phyloP scores from a whole-genome alignment of 2,329 filamentous ascomycete species.

The Arthroderma sp. region DNA sequence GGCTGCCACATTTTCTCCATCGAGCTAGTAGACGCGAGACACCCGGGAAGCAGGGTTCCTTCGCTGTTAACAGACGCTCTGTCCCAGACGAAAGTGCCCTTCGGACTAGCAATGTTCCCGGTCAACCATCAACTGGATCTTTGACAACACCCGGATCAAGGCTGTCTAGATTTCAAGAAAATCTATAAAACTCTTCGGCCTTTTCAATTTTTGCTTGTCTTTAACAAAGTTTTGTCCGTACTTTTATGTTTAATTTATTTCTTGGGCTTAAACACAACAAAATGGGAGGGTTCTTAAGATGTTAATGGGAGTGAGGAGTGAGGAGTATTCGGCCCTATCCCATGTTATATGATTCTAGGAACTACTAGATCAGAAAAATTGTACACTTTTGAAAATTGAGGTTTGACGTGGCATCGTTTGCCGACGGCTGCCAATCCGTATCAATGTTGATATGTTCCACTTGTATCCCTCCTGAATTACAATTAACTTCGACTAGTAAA shows the following conservation, averaged over 20 bases:
- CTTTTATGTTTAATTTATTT: not conserved
- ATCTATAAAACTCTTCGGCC: not conserved
- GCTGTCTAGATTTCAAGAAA: not conserved
- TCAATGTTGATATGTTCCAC: too few species aligned
- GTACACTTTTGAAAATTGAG: too few species aligned
- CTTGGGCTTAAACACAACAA: too few species aligned
- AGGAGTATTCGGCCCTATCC: not conserved
- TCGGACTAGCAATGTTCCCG: not conserved
- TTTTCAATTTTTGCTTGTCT: not conserved
- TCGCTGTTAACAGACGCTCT: conserved; percentile 8
- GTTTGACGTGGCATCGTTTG: too few species aligned
- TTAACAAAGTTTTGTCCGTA: not conserved
- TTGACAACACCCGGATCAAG: not conserved
- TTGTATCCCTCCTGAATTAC: too few species aligned
- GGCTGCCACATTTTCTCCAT: conserved; percentile 5
- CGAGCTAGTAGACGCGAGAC: not conserved
- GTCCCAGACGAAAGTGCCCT: not conserved
- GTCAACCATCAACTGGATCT: not conserved
- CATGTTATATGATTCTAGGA: not conserved
- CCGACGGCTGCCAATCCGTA: too few species aligned
- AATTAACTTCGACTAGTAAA: too few species aligned
- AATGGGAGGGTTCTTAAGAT: too few species aligned
- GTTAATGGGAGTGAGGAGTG: too few species aligned
- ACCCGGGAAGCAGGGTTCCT: conserved; percentile 9
- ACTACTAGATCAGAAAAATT: too few species aligned